These are phyloP conservation scores for Corchorus capsularis DNA, from an alignment of 345 rosid genomes.

Conservation along the genomic window DNA sequence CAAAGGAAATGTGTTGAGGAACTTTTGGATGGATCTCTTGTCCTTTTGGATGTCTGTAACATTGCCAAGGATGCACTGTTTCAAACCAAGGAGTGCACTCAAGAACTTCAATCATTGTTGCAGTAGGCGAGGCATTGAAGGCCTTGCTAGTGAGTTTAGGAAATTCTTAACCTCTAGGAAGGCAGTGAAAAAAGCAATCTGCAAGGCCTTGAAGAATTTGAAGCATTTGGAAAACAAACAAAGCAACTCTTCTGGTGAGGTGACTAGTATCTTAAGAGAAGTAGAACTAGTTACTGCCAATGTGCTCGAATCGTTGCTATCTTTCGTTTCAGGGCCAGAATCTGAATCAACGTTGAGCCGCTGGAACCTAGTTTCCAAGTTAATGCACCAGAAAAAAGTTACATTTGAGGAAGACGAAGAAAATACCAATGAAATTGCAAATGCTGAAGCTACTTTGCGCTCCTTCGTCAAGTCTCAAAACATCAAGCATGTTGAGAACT, in stretches of 20 bases:
- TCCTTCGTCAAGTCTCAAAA: conserved; percentile 14
- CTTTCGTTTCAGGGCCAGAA: conserved; percentile 33
- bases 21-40: conserved; percentile 32
- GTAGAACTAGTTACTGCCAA: conserved; percentile 29
- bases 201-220: conserved; percentile 34
- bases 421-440: too few relatives aligned
- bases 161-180: conserved; percentile 29
- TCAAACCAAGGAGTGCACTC: too few relatives aligned
- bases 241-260: conserved; percentile 1
- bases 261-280: conserved; percentile 27
- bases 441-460: too few relatives aligned
- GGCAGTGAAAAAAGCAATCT: conserved; percentile 40
- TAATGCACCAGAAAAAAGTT: conserved; percentile 31
- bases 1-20: conserved; percentile 16
- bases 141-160: too few relatives aligned
- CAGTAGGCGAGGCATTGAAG: too few relatives aligned
- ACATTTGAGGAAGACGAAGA: conserved; percentile 25
- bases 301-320: conserved; percentile 37
- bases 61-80: conserved; percentile 35
- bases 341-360: conserved; percentile 25
- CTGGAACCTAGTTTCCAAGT: conserved; percentile 40
- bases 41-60: conserved; percentile 32
- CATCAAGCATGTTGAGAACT: background rate
- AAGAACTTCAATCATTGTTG: too few relatives aligned
- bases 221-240: conserved; percentile 25